Percentiles rank a stretch among this genome's conserved stretches.
Conservation (phyloP, 2,329 filamentous ascomycete species). For the Fusarium verrucosum region DNA sequence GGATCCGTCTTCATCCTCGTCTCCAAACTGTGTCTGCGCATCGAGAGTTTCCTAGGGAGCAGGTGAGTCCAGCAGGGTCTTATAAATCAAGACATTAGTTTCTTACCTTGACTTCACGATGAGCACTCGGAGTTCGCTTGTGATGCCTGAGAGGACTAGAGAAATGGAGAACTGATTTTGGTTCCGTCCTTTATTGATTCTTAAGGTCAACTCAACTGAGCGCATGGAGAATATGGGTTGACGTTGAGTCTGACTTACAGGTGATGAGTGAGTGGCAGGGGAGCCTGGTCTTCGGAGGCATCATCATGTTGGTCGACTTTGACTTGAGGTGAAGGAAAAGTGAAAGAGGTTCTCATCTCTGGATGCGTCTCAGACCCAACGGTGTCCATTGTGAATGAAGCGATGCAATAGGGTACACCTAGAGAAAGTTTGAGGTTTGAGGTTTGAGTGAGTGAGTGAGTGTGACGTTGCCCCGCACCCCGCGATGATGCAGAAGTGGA, state of each 20-base stretch:
- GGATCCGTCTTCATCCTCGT: conserved; percentile 81
- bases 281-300: conserved; percentile 39
- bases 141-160: conserved; percentile 67
- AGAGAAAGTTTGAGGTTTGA: background rate
- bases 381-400: conserved; percentile 38
- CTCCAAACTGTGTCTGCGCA: conserved; percentile 86
- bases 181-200: conserved; percentile 53
- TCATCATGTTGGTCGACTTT: conserved; percentile 45
- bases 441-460: background rate
- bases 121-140: conserved; percentile 64
- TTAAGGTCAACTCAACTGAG: conserved; percentile 16
- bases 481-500: conserved; percentile 6
- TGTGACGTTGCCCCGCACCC: conserved; percentile 38
- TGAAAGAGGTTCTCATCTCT: conserved; percentile 35
- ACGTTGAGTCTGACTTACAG: conserved; percentile 53
- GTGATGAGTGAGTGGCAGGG: conserved; percentile 50
- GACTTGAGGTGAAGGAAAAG: conserved; percentile 46
- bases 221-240: background rate
- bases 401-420: background rate
- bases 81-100: background rate
- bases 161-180: conserved; percentile 52
- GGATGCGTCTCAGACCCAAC: conserved; percentile 6
- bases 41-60: conserved; percentile 82
- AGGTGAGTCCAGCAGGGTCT: conserved; percentile 16
- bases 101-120: conserved; percentile 65